Percentiles rank a stretch among this genome's conserved stretches.
Evolutionary conservation across 1,284 basidiomycete genomes (phyloP).

Genomic region (Takashimella tepidaria): DNA sequence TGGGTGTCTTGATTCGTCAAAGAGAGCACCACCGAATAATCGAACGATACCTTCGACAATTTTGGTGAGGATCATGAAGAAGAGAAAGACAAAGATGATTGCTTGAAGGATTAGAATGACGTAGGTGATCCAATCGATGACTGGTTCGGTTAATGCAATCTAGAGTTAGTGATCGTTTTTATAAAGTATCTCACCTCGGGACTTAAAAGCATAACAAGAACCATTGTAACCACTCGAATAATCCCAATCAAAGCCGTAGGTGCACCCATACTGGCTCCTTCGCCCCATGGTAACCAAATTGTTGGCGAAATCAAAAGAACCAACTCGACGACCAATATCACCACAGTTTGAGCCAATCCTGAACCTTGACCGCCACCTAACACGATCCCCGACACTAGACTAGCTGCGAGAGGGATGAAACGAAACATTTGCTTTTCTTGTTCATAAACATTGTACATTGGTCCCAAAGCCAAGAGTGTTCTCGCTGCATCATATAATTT

Average conservation of each 20-base stretch:
- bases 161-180: constrained; percentile 40
- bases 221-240: constrained; percentile 78
- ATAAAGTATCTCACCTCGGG: constrained; percentile 62
- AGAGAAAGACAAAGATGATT: constrained; percentile 73
- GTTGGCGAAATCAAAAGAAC: constrained; percentile 75
- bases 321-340: constrained; percentile 81
- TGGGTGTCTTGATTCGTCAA: constrained; percentile 73
- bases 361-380: constrained; percentile 84
- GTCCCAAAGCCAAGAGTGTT: constrained; percentile 82
- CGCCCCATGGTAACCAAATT: constrained; percentile 92
- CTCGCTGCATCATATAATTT: constrained; percentile 92
- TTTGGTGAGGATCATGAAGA: constrained; percentile 78
- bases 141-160: constrained; percentile 71
- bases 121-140: constrained; percentile 87
- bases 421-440: constrained; percentile 88
- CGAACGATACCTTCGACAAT: constrained; percentile 74
- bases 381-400: constrained; percentile 70
- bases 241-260: constrained; percentile 88
- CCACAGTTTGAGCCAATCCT: constrained; percentile 84
- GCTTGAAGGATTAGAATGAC: constrained; percentile 82
- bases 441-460: constrained; percentile 92
- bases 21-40: constrained; percentile 71
- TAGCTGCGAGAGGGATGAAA: constrained; percentile 70
- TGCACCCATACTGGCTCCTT: constrained; percentile 91
- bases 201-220: constrained; percentile 80